Conservation (phyloP, 805 yeast species). For the Danielia reshetovae region DNA sequence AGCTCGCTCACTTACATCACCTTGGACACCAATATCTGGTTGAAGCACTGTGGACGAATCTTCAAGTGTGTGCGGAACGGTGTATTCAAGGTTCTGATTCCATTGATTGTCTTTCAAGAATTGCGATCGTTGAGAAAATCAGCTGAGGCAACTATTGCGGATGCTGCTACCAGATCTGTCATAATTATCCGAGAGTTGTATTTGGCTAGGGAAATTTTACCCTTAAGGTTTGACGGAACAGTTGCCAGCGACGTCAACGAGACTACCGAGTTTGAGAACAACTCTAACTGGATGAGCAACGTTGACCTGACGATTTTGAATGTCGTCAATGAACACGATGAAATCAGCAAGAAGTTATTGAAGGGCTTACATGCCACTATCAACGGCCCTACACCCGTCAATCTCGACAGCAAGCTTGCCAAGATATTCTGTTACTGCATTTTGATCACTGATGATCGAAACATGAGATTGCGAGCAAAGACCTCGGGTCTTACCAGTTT, state of each 20-base stretch:
- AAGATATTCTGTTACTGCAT: constrained; percentile 52
- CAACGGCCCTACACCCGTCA: constrained; percentile 13
- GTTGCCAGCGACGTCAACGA: constrained; percentile 66
- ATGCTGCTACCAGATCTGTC: constrained; percentile 78
- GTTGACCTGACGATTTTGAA: constrained; percentile 67
- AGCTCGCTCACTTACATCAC: constrained; percentile 54
- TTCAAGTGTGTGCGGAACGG: constrained; percentile 63
- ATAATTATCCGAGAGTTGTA: constrained; percentile 67
- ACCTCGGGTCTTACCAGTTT: constrained; percentile 51
- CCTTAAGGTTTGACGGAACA: constrained; percentile 67
- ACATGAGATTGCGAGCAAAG: constrained; percentile 64
- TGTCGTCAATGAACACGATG: constrained; percentile 42
- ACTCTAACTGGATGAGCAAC: constrained; percentile 65
- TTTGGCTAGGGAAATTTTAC: constrained; percentile 49
- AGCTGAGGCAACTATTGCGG: constrained; percentile 68
- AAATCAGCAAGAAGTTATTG: constrained; percentile 34
- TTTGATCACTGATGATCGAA: constrained; percentile 69
- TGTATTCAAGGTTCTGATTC: constrained; percentile 59
- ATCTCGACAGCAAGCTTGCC: constrained; percentile 35
- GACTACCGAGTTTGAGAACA: constrained; percentile 69
- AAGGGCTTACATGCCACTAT: constrained; percentile 29
- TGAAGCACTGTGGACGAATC: constrained; percentile 73
- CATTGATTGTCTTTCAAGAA: constrained; percentile 76
- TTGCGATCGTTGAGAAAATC: constrained; percentile 66
- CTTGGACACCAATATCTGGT: constrained; percentile 76